Conservation (phyloP, 2,329 filamentous ascomycete species). For the Bipolaris zeicola region DNA sequence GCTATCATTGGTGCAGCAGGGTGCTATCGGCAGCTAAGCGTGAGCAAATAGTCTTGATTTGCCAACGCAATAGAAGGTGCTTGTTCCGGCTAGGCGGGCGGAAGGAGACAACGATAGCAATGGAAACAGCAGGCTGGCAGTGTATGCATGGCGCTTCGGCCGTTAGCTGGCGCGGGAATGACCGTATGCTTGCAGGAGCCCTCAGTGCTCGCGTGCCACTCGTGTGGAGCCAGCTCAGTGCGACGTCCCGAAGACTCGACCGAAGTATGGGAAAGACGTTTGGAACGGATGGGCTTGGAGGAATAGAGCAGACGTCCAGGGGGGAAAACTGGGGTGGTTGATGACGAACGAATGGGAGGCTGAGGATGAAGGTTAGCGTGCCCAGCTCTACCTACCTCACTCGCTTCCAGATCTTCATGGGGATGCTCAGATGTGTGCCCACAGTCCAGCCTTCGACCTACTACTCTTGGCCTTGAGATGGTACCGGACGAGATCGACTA, state of each 20-base stretch:
- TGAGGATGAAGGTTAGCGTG: neutral
- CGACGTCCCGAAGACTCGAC: slow-evolving; percentile 9
- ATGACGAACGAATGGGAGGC: slow-evolving; percentile 6
- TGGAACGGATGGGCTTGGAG: neutral
- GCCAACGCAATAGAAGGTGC: slow-evolving; percentile 12
- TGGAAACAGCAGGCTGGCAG: slow-evolving; percentile 13
- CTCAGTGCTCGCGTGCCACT: slow-evolving; percentile 5
- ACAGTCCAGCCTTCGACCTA: slow-evolving; percentile 12
- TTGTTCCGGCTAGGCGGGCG: slow-evolving; percentile 27
- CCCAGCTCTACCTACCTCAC: slow-evolving; percentile 18
- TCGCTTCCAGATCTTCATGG: slow-evolving; percentile 14
- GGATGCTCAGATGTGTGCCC: slow-evolving; percentile 10
- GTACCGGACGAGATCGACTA: slow-evolving; percentile 1
- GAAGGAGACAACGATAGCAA: slow-evolving; percentile 26
- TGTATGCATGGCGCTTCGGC: slow-evolving; percentile 10
- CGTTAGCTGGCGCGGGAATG: neutral
- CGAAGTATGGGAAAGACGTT: neutral
- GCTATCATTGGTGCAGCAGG: slow-evolving; percentile 24
- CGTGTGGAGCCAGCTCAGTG: neutral
- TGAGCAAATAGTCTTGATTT: slow-evolving; percentile 37
- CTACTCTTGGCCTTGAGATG: slow-evolving; percentile 9
- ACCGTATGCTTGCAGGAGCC: neutral
- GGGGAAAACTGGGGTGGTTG: slow-evolving; percentile 1
- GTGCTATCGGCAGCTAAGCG: slow-evolving; percentile 26
- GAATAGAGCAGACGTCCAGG: neutral